Conservation (phyloP, 768 basidiomycete species). For the Collybia sordida region DNA sequence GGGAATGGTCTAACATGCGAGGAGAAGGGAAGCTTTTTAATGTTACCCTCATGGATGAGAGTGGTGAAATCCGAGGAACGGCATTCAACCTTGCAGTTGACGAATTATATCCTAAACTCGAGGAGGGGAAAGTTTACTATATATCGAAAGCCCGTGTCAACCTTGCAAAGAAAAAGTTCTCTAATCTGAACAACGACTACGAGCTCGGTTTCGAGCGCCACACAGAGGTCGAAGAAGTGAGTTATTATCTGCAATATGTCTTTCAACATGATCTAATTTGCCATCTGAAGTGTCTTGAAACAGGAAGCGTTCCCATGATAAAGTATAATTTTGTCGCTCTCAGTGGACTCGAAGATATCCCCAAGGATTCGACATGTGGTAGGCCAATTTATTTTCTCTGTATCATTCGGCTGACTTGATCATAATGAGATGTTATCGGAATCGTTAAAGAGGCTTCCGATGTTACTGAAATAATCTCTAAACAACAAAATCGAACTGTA, state of each 20-base stretch:
- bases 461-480: conserved; percentile 70
- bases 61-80: conserved; percentile 88
- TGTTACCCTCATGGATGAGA: conserved; percentile 92
- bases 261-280: conserved; percentile 5
- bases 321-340: conserved; percentile 83
- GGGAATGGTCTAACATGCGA: conserved; percentile 81
- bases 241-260: conserved; percentile 12
- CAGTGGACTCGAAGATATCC: conserved; percentile 53
- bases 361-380: conserved; percentile 88
- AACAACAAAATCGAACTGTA: conserved; percentile 69
- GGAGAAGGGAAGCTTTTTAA: conserved; percentile 97
- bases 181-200: conserved; percentile 87
- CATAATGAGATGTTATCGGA: conserved; percentile 74
- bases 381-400: conserved; percentile 20
- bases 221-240: conserved; percentile 84
- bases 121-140: conserved; percentile 92
- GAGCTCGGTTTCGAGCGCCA: conserved; percentile 84
- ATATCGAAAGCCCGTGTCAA: conserved; percentile 90
- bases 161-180: conserved; percentile 97
- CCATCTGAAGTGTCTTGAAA: conserved; percentile 72
- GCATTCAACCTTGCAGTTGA: conserved; percentile 88
- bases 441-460: conserved; percentile 79
- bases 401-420: conserved; percentile 8
- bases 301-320: conserved; percentile 71
- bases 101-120: conserved; percentile 76